A percentile compares a stretch with the other conserved stretches of the same genome.
These are phyloP conservation scores for Paramecium primaurelia DNA, from an alignment of 73 alveolate species.

Conservation along the genomic window DNA sequence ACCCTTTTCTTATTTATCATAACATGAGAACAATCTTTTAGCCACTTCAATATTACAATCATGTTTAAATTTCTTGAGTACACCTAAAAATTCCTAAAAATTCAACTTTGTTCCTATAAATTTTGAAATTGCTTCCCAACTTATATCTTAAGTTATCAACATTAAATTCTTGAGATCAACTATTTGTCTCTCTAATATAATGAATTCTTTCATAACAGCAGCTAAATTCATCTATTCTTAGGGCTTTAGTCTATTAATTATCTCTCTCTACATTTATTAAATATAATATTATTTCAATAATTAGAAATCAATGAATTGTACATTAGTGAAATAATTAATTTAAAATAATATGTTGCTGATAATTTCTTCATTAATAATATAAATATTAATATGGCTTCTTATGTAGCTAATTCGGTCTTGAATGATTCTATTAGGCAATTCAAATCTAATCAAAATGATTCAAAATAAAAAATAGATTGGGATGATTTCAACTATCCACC, in stretches of 20 bases:
- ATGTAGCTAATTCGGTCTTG: neutral
- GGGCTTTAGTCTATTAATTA: neutral
- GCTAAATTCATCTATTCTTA: neutral
- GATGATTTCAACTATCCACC: constrained; percentile 62
- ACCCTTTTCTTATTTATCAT: neutral
- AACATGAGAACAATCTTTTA: neutral
- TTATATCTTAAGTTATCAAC: neutral
- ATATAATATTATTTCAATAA: neutral
- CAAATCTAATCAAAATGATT: neutral
- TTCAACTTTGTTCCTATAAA: neutral
- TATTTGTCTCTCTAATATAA: neutral
- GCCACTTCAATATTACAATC: neutral
- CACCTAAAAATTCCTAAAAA: neutral
- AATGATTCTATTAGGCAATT: neutral
- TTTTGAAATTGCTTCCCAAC: neutral
- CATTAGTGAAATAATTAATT: neutral
- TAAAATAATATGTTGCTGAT: neutral
- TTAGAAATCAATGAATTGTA: neutral
- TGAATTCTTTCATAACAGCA: neutral
- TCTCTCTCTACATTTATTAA: neutral
- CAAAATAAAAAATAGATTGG: constrained; percentile 35
- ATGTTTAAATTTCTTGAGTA: neutral
- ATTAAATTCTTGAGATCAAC: neutral
- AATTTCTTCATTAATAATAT: neutral
- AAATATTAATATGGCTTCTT: neutral